These are phyloP conservation scores for Cordyceps fumosorosea DNA, from an alignment of 2,329 filamentous ascomycete genomes.

Conservation along the genomic window DNA sequence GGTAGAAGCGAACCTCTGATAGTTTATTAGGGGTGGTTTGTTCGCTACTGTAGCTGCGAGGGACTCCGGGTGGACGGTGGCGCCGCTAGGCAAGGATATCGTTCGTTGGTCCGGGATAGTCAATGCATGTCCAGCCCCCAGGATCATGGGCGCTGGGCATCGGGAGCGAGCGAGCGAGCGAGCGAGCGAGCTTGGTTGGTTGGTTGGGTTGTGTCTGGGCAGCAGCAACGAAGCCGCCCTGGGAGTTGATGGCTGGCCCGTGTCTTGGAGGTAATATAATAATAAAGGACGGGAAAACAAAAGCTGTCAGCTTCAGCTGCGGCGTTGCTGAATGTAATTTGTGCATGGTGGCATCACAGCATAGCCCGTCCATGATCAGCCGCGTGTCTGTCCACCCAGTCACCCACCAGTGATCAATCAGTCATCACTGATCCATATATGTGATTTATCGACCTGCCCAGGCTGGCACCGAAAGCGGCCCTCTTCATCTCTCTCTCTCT, in stretches of 20 bases:
- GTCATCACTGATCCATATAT: too few species aligned
- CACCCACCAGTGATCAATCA: too few species aligned
- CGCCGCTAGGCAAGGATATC: neutral
- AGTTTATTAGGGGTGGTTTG: too few species aligned
- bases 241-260: neutral
- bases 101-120: neutral
- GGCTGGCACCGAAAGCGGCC: too few species aligned
- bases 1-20: neutral
- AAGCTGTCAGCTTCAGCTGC: conserved; percentile 5
- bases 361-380: too few species aligned
- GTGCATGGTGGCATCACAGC: neutral
- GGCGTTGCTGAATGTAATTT: neutral
- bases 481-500: too few species aligned
- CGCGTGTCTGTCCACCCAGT: too few species aligned
- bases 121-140: too few species aligned
- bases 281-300: neutral
- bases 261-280: neutral
- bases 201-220: neutral
- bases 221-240: neutral
- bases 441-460: too few species aligned
- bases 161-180: too few species aligned
- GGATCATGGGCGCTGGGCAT: neutral
- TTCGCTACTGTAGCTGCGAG: neutral
- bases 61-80: neutral
- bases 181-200: too few species aligned